phyloP scores from a whole-genome alignment of 139 green algal genomes.

The Auxenochlorella pyrenoidosa region DNA sequence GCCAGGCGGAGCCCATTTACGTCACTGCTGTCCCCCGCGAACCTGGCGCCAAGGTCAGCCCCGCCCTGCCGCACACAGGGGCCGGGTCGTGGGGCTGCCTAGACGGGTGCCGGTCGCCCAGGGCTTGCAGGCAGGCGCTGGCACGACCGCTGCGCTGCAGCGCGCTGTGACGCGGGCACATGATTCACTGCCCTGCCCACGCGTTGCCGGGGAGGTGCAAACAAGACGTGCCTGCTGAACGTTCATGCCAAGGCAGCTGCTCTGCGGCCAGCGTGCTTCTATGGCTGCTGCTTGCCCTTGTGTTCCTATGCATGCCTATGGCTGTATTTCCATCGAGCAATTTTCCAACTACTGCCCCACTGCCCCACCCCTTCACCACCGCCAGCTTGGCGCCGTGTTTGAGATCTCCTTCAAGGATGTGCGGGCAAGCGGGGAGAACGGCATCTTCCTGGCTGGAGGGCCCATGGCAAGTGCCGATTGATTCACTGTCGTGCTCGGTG shows the following conservation, averaged over 20 bases:
- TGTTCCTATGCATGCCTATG: not conserved
- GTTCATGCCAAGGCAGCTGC: too few relatives aligned
- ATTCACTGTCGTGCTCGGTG: too few relatives aligned
- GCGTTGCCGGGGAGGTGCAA: not conserved
- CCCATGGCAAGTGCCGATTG: not conserved
- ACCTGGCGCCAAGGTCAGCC: not conserved
- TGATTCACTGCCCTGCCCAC: too few relatives aligned
- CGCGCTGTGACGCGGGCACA: too few relatives aligned
- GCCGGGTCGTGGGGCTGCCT: not conserved
- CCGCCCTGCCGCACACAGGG: too few relatives aligned
- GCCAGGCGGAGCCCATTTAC: constrained; percentile 51
- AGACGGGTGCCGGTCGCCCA: too few relatives aligned
- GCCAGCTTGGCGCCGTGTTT: not conserved
- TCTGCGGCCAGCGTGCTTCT: too few relatives aligned
- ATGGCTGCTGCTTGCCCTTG: not conserved
- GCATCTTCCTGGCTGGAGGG: constrained; percentile 32
- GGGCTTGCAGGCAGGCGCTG: not conserved
- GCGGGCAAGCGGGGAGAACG: constrained; percentile 24
- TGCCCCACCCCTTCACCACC: not conserved
- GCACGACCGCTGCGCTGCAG: too few relatives aligned
- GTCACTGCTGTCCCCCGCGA: constrained; percentile 50
- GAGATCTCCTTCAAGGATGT: constrained; percentile 16
- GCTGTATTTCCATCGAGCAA: too few relatives aligned
- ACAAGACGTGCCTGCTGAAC: not conserved
- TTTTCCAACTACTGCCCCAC: not conserved